Evolutionary conservation across 441 rosid species (phyloP), one percentile per base, ranked within the genome.

Genomic region (Erysimum cheiri): DNA sequence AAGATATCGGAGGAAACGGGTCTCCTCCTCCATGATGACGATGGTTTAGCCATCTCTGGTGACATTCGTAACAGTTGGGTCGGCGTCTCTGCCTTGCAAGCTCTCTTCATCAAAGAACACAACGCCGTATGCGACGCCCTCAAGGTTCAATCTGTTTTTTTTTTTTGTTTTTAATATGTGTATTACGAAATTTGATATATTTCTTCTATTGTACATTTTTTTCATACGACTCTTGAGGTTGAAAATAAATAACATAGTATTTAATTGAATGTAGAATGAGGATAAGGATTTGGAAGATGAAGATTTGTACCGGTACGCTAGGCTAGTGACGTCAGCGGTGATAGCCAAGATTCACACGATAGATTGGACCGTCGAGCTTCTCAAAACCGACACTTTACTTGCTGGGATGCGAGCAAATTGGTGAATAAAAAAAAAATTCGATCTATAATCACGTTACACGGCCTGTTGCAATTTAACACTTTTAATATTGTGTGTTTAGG

Each of bases 261-360:
- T 1, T 3, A 5, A 11, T 35, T 0, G 4, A 3, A 24, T 22
- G 40, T 35, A 88, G 91, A 62, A 70, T 60, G 80, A 83, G 60
- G 48, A 88, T 67, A 69, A 58, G 0, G 69, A 78, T 36, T 58
- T 87, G 31, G 84, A 73, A 3, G 97, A 88, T 4, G 91, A 91
- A 76, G 85, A 80, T 13, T 60, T 91, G 36, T 91, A 85, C 57
- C 82, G 86, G 12, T 44, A 81, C 8, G 91, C 90, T 2, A 85
- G 95, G 65, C 75, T 91, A 7, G 95, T 91, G 46, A 88, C 97
- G 15, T 81, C 93, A 4, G 95, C 95, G 2, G 91, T 91, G 14
- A 86, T 88, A 58, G 97, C 97, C 8, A 91, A 91, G 78, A 75
- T 91, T 69, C 97, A 91, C 73, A 91, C 97, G 3, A 88, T 88